Evolutionary conservation across 768 basidiomycete species (phyloP).

Genomic region (Leccinum barrowsii): DNA sequence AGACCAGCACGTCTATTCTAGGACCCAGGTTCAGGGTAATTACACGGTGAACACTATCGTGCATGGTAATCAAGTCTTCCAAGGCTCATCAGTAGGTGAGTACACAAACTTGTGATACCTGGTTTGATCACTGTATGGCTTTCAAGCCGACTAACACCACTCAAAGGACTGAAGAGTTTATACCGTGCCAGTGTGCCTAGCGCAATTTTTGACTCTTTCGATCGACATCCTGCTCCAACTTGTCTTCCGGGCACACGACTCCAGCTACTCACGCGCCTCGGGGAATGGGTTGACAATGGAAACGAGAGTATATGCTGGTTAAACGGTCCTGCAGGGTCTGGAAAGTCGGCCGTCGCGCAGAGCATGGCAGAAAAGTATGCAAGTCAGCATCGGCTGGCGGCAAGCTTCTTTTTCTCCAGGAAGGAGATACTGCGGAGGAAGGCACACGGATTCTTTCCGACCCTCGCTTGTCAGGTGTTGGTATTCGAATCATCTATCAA

Average conservation of each 20-base stretch:
- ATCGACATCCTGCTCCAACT: conserved; percentile 17
- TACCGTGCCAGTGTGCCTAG: conserved; percentile 10
- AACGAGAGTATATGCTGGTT: conserved; percentile 20
- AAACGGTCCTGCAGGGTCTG: conserved; percentile 20
- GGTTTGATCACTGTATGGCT: background rate
- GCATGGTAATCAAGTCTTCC: conserved; percentile 20
- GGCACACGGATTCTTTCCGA: conserved; percentile 25
- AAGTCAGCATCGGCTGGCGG: conserved; percentile 23
- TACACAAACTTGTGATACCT: background rate
- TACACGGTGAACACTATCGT: conserved; percentile 14
- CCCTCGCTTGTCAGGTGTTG: conserved; percentile 32
- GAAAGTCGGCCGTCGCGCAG: conserved; percentile 28
- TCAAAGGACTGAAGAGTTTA: conserved; percentile 15
- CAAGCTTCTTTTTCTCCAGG: conserved; percentile 35
- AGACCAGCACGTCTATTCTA: conserved; percentile 13
- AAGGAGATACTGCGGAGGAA: conserved; percentile 21
- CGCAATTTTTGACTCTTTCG: conserved; percentile 16
- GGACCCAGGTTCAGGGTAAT: conserved; percentile 10
- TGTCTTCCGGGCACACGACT: conserved; percentile 21
- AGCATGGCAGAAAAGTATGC: conserved; percentile 25
- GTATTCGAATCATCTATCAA: conserved; percentile 13
- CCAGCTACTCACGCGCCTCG: conserved; percentile 11
- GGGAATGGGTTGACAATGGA: conserved; percentile 13
- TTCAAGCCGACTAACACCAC: background rate
- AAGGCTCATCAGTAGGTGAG: conserved; percentile 7